phyloP scores from a whole-genome alignment of 108 stramenopile species.

The Fragilaria crotonensis region DNA sequence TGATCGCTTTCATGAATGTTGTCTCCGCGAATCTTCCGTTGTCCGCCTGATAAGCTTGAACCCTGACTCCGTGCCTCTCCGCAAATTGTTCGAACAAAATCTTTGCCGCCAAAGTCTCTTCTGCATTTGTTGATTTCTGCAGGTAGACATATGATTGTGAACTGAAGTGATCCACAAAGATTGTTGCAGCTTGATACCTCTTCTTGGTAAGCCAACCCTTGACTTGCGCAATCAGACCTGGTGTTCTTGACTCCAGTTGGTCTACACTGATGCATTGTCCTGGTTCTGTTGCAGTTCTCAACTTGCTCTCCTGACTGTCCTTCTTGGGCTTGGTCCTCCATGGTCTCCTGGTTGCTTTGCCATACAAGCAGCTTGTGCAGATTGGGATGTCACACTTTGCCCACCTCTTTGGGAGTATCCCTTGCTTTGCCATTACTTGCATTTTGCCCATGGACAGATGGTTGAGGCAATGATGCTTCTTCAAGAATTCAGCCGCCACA shows the following conservation, averaged over 20 bases:
- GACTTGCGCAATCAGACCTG: conserved; percentile 20
- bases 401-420: conserved; percentile 9
- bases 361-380: conserved; percentile 17
- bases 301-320: not conserved
- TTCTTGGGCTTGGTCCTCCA: conserved; percentile 9
- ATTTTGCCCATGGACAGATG: conserved; percentile 12
- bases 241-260: conserved; percentile 11
- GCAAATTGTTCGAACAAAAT: not conserved
- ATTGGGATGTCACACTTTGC: conserved; percentile 8
- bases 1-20: conserved; percentile 6
- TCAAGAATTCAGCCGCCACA: not conserved
- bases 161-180: conserved; percentile 23
- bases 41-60: conserved; percentile 21
- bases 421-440: not conserved
- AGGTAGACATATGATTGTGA: conserved; percentile 9
- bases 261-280: conserved; percentile 22
- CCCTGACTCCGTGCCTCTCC: conserved; percentile 1
- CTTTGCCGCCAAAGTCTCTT: conserved; percentile 5
- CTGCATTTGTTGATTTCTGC: not conserved
- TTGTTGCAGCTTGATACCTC: conserved; percentile 3
- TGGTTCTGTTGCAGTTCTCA: conserved; percentile 4
- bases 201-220: conserved; percentile 13
- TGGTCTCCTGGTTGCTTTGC: conserved; percentile 16
- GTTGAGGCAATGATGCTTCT: conserved; percentile 23
- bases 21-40: conserved; percentile 25